Base-by-base conservation (phyloP, 129 eudicot genomes). In the Centella asiatica region DNA sequence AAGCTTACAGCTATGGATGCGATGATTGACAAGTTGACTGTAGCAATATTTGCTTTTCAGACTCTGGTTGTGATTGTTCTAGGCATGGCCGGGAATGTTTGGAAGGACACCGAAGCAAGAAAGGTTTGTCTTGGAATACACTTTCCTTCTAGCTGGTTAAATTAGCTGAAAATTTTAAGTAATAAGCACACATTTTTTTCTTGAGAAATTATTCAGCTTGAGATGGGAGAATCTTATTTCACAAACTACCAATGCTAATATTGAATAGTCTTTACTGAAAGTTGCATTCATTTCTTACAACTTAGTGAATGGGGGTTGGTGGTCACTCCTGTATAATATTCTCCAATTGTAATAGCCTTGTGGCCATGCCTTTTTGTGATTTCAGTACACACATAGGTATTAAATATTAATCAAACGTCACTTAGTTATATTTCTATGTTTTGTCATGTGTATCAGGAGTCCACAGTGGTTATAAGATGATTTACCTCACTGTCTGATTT, bases 1-100 rank as follows among this genome's bases (percentile, higher is more conserved):
- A 92, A 92, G 85, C 90, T 92, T 69, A 92, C 99, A 33, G 99
- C 99, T 39, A 75, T 92, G 77, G 99, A 92, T 80, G 96, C 96
- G n/a, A 92, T 92, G 99, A 92, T 87, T 75, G 99, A 92, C 84
- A 92, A 87, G 81, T 76, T 92, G 81, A 92, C 99, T 53, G 96
- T 95, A 54, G 99, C 99, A 17, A 87, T 92, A 73, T 92, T 92
- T 71, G 77, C 87, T 65, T 92, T 92, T 52, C 99, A 92, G 77
- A 92, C 87, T 68, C 96, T 87, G 27, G 96, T 92, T 63, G 99
- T 92, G 15, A 76, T 85, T 74, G 96, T 92, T 71, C 78, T 92
- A 33, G 99, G 96, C 45, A 78, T 92, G 54, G 90, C 99, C 66
- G 99, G 98, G 46, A 92, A 92, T 78, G 81, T 92, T 60, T 92